Base-by-base conservation (phyloP, 805 yeast genomes). In the Wickerhamomyces bisporus region DNA sequence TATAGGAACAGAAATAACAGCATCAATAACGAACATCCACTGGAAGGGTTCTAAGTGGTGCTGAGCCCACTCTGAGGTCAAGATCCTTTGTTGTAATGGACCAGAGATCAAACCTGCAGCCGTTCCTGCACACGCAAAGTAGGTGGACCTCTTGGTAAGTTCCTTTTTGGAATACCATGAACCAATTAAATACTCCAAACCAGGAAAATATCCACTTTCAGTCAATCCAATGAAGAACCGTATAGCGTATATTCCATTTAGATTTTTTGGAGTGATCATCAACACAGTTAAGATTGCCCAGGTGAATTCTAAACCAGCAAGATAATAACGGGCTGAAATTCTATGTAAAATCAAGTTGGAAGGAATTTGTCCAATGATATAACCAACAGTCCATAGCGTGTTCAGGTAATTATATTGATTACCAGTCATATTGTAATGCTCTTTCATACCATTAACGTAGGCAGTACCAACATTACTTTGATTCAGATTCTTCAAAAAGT, bases 361-460 rank as follows among this genome's bases (percentile, higher is more conserved):
- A 4, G 77, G 78, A 18, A 71, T 55, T 41, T 68, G 73, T 3
- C 76, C 77, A 32, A 73, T 49, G 30, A 71, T 62, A 40, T 73
- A 72, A 10, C 78, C 79, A 16, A 67, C 66, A 1, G 77, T 66
- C 68, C 70, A 72, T 18, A 63, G 42, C 0, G 76, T 63, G 9
- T 58, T 53, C 49, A 71, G 45, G 41, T 67, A 68, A 43, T 73
- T 72, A 43, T 62, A 66, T 40, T 73, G 71, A 38, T 64, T 66
- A 21, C 57, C 62, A 27, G 52, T 47, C 67, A 70, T 64, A n/a
- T 49, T 38, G 36, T 61, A 66, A 44, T 62, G 55, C 45, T 70
- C 73, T 42, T 62, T 58, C 75, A 71, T 58, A 14, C 75, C 75
- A 40, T 66, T 68, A 32, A 70, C 61, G 47, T 68, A 70, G 1